Evolutionary conservation across 129 eudicot species (phyloP).

Genomic region (Helichrysum umbraculigerum): DNA sequence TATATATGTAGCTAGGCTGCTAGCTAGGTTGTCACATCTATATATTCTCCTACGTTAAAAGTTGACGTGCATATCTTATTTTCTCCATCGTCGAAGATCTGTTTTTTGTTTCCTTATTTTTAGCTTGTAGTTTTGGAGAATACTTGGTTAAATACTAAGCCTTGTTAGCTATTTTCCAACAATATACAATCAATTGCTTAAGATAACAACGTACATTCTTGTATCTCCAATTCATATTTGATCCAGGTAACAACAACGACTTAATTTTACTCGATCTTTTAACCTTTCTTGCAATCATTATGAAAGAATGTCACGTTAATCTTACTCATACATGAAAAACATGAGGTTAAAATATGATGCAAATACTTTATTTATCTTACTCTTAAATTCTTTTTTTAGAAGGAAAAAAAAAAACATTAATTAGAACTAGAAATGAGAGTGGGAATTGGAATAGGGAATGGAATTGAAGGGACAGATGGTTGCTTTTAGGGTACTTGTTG

Average conservation of each 20-base stretch:
- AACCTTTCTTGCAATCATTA: neutral
- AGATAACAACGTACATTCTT: neutral
- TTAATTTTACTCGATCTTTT: too few relatives aligned
- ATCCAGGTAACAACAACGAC: too few relatives aligned
- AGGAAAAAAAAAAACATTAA: too few relatives aligned
- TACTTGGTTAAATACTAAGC: neutral
- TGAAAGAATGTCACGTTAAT: neutral
- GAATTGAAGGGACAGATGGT: slow-evolving; percentile 38
- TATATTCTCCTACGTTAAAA: slow-evolving; percentile 16
- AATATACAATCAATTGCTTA: neutral
- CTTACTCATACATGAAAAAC: neutral
- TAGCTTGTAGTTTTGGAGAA: neutral
- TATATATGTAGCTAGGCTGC: neutral
- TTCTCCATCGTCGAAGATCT: slow-evolving; percentile 4
- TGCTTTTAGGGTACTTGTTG: slow-evolving; percentile 39
- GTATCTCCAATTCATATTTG: neutral
- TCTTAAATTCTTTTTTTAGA: too few relatives aligned
- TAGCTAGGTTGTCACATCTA: slow-evolving; percentile 24
- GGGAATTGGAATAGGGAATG: slow-evolving; percentile 36
- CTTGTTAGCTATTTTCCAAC: neutral
- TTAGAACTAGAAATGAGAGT: neutral
- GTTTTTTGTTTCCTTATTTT: neutral
- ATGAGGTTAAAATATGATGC: neutral
- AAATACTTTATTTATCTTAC: too few relatives aligned
- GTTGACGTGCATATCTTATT: slow-evolving; percentile 22